phyloP scores from a whole-genome alignment of 164 flowering plant genomes.

The Euptelea pleiosperma region DNA sequence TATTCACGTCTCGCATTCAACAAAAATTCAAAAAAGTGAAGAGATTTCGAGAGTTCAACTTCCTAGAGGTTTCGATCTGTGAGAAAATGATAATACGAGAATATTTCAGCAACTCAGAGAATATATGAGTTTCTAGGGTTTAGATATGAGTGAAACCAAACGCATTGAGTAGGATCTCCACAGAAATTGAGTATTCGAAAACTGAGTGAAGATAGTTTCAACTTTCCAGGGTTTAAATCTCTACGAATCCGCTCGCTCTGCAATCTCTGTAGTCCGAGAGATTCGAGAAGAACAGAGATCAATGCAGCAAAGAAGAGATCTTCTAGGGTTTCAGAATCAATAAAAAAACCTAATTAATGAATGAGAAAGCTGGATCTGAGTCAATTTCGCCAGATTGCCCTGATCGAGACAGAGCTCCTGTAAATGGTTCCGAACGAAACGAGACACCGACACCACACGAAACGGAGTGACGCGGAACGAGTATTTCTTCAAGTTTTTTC shows the following conservation, averaged over 20 bases:
- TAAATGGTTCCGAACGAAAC: not conserved
- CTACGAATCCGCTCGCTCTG: too few species aligned
- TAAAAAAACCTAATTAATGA: not conserved
- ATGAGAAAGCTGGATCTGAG: not conserved
- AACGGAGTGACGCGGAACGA: not conserved
- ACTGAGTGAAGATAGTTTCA: too few species aligned
- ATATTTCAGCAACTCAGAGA: not conserved
- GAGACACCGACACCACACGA: constrained; percentile 9
- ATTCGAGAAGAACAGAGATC: not conserved
- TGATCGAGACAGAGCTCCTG: constrained; percentile 4
- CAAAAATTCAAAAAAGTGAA: not conserved
- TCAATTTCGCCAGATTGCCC: too few species aligned
- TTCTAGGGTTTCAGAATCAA: not conserved
- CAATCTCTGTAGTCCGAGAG: not conserved
- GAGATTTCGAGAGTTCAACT: too few species aligned
- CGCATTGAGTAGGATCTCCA: constrained; percentile 3
- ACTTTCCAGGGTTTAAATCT: not conserved
- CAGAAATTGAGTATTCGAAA: not conserved
- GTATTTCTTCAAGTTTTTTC: not conserved
- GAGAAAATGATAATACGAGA: too few species aligned
- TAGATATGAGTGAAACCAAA: not conserved
- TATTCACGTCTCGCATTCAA: not conserved
- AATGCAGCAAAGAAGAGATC: not conserved
- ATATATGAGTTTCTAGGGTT: constrained; percentile 3
- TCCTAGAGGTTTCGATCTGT: too few species aligned